phyloP scores from a whole-genome alignment of 1,139 yeast genomes.

The Debaryomyces nepalensis region DNA sequence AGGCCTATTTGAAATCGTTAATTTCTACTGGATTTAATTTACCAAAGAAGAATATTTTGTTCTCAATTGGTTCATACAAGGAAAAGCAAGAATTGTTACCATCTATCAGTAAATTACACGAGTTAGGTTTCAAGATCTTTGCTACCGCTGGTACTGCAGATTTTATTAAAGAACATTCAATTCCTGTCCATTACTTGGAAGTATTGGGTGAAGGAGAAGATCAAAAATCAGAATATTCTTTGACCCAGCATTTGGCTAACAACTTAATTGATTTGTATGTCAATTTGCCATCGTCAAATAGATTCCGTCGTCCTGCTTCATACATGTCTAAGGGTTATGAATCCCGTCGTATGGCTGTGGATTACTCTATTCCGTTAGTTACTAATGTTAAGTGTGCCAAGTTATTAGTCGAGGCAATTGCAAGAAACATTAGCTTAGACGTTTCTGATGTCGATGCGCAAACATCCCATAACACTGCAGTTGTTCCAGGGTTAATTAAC shows the following conservation, averaged over 20 bases:
- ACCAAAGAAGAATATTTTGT: conserved; percentile 91
- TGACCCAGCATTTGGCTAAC: conserved; percentile 95
- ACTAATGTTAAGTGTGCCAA: conserved; percentile 98
- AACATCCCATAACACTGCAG: conserved; percentile 82
- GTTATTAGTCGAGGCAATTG: conserved; percentile 88
- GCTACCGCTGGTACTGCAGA: conserved; percentile 99
- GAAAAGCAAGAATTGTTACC: conserved; percentile 95
- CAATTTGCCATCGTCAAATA: conserved; percentile 94
- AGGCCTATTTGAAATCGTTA: conserved; percentile 94
- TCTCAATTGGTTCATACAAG: conserved; percentile 97
- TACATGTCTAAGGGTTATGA: conserved; percentile 97
- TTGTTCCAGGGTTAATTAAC: conserved; percentile 86
- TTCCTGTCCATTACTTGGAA: conserved; percentile 95
- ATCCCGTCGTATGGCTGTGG: conserved; percentile 99
- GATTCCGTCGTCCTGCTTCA: conserved; percentile 98
- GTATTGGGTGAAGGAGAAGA: conserved; percentile 74
- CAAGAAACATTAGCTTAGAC: conserved; percentile 69
- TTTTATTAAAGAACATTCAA: conserved; percentile 90
- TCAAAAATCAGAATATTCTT: conserved; percentile 90
- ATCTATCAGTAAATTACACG: conserved; percentile 76
- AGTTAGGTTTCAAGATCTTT: conserved; percentile 86
- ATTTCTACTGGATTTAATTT: conserved; percentile 91
- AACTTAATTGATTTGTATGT: conserved; percentile 95
- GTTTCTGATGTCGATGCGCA: conserved; percentile 85
- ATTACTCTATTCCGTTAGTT: conserved; percentile 94